Evolutionary conservation across 1,139 yeast genomes (phyloP).

Genomic region (Chernovozyma sophiae-reginae): DNA sequence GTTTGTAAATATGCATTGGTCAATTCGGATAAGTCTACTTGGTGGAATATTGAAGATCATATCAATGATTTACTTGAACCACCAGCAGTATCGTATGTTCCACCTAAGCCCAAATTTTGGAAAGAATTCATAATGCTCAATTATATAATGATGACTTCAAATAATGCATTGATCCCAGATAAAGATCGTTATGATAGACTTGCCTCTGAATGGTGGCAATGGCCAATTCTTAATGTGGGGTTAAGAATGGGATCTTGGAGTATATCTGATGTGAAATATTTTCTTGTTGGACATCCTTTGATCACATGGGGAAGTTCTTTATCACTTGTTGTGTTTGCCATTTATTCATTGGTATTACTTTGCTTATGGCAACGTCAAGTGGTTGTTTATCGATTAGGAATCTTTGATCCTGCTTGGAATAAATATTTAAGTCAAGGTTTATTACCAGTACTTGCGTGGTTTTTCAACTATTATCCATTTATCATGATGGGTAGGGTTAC

Average conservation of each 20-base stretch:
- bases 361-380: conserved; percentile 36
- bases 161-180: conserved; percentile 73
- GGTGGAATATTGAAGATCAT: conserved; percentile 82
- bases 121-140: conserved; percentile 66
- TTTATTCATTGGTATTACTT: conserved; percentile 17
- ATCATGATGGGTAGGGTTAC: conserved; percentile 33
- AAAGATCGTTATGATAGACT: conserved; percentile 60
- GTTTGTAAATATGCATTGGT: conserved; percentile 55
- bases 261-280: conserved; percentile 45
- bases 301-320: conserved; percentile 57
- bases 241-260: conserved; percentile 71
- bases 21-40: conserved; percentile 58
- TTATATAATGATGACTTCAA: conserved; percentile 76
- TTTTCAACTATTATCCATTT: conserved; percentile 30
- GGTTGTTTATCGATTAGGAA: conserved; percentile 9
- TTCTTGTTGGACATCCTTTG: conserved; percentile 63
- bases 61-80: conserved; percentile 38
- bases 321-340: conserved; percentile 17
- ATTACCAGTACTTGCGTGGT: conserved; percentile 30
- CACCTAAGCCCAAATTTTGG: conserved; percentile 69
- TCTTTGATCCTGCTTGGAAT: conserved; percentile 20
- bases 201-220: conserved; percentile 77
- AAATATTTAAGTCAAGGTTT: conserved; percentile 24
- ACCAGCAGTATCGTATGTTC: conserved; percentile 40
- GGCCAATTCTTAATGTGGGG: conserved; percentile 66